Evolutionary conservation across 257 asterid species (phyloP).

Genomic region (Fraxinus anomala): DNA sequence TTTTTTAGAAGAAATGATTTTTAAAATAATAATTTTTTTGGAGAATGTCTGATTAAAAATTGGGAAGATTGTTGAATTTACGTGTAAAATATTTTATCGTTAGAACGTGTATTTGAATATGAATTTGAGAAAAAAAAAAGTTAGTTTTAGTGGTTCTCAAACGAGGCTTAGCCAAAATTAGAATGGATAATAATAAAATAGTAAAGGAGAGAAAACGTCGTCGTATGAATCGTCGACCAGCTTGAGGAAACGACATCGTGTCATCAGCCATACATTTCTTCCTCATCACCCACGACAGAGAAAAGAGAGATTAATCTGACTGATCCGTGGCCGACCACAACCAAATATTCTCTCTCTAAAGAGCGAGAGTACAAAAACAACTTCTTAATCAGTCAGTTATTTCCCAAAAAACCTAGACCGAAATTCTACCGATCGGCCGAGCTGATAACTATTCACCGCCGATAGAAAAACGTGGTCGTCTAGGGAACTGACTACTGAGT

Average conservation of each 20-base stretch:
- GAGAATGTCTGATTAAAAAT: too few relatives aligned
- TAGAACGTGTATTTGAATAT: too few relatives aligned
- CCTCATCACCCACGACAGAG: conserved; percentile 13
- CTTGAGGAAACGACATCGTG: conserved; percentile 29
- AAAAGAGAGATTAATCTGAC: conserved; percentile 23
- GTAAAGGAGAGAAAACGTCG: background rate
- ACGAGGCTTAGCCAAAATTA: too few relatives aligned
- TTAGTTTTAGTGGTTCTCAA: too few relatives aligned
- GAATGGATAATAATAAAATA: too few relatives aligned
- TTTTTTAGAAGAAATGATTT: too few relatives aligned
- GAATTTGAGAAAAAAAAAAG: too few relatives aligned
- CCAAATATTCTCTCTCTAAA: background rate
- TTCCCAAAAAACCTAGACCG: conserved; percentile 16
- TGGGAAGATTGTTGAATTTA: too few relatives aligned
- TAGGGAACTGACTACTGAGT: conserved; percentile 19
- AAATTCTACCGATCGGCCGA: conserved; percentile 22
- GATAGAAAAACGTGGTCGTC: conserved; percentile 18
- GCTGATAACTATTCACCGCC: conserved; percentile 12
- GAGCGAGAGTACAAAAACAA: conserved; percentile 15
- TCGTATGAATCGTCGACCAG: conserved; percentile 23
- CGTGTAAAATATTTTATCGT: too few relatives aligned
- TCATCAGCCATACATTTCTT: conserved; percentile 19
- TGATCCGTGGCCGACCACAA: conserved; percentile 42
- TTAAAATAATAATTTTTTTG: too few relatives aligned
- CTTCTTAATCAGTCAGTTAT: background rate